phyloP scores from a whole-genome alignment of 805 yeast species.

The Brettanomyces anomalus region DNA sequence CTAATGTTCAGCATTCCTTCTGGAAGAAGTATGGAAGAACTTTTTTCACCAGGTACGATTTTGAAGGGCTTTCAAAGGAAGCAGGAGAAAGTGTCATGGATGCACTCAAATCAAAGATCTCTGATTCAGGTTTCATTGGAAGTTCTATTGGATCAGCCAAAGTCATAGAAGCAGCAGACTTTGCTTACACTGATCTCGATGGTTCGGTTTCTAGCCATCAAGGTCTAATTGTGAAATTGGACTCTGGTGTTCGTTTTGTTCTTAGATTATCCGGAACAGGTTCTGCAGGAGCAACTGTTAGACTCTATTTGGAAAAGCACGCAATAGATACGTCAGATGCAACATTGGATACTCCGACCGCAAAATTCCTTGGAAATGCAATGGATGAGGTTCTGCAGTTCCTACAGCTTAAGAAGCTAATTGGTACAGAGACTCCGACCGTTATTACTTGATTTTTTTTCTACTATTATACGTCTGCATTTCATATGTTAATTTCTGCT shows the following conservation, averaged over 20 bases:
- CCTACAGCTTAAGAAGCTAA: slow-evolving; percentile 59
- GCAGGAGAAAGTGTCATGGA: slow-evolving; percentile 66
- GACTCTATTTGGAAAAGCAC: slow-evolving; percentile 84
- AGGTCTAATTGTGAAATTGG: slow-evolving; percentile 78
- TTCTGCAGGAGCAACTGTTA: slow-evolving; percentile 93
- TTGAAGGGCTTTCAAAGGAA: slow-evolving; percentile 69
- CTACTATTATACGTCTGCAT: not conserved
- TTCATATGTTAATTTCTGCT: not conserved
- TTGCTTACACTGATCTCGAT: slow-evolving; percentile 88
- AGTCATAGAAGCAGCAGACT: slow-evolving; percentile 76
- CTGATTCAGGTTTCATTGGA: slow-evolving; percentile 37
- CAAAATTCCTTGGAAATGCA: slow-evolving; percentile 57
- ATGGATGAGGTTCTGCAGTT: slow-evolving; percentile 56
- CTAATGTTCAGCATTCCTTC: slow-evolving; percentile 71
- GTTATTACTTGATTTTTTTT: slow-evolving; percentile 54
- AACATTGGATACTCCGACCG: slow-evolving; percentile 38
- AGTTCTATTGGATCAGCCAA: slow-evolving; percentile 33
- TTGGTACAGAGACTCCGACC: slow-evolving; percentile 82
- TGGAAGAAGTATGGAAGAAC: slow-evolving; percentile 94
- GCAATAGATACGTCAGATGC: slow-evolving; percentile 47
- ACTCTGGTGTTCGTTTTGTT: slow-evolving; percentile 76
- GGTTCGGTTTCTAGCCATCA: slow-evolving; percentile 84
- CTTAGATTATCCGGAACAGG: slow-evolving; percentile 96
- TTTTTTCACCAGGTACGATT: slow-evolving; percentile 94
- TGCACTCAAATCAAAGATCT: slow-evolving; percentile 33